Percentiles rank a stretch among this genome's conserved stretches.
Conservation (phyloP, 805 yeast genomes). For the Saccharomycopsis synnaedendra region DNA sequence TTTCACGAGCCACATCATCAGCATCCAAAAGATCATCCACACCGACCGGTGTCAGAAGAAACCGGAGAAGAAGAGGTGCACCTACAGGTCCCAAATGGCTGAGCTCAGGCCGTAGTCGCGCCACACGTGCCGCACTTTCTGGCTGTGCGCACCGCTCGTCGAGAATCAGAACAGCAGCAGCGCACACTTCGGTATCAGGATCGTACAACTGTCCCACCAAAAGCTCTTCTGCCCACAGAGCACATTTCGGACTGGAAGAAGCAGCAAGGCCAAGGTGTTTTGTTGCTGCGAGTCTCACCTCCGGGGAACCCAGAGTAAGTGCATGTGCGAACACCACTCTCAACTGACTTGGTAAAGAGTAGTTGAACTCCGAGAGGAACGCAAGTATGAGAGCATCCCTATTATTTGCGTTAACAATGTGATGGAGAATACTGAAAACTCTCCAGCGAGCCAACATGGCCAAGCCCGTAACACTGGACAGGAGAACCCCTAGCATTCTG, state of each 20-base stretch:
- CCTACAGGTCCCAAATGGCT: conserved; percentile 40
- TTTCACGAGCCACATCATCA: conserved; percentile 52
- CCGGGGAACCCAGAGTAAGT: conserved; percentile 39
- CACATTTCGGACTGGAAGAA: neutral
- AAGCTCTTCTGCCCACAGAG: conserved; percentile 38
- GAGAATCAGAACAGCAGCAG: conserved; percentile 42
- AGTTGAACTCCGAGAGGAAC: conserved; percentile 53
- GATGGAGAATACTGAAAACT: conserved; percentile 68
- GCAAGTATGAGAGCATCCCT: conserved; percentile 47
- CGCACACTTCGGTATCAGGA: conserved; percentile 41
- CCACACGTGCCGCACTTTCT: conserved; percentile 37
- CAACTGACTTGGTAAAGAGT: conserved; percentile 50
- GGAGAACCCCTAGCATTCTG: conserved; percentile 62
- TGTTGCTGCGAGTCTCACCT: conserved; percentile 48
- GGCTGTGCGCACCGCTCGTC: conserved; percentile 39
- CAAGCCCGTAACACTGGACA: conserved; percentile 50
- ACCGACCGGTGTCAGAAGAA: conserved; percentile 59
- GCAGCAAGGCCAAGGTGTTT: conserved; percentile 32
- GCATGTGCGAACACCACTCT: conserved; percentile 57
- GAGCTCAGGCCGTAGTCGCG: conserved; percentile 44
- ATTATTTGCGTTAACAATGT: conserved; percentile 45
- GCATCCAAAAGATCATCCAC: conserved; percentile 49
- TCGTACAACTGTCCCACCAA: conserved; percentile 66
- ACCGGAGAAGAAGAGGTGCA: conserved; percentile 47
- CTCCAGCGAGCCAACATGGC: conserved; percentile 71